A percentile compares a stretch with the other conserved stretches of the same genome.
phyloP scores from a whole-genome alignment of 2,329 filamentous ascomycete genomes.

The Knufia fluminis region DNA sequence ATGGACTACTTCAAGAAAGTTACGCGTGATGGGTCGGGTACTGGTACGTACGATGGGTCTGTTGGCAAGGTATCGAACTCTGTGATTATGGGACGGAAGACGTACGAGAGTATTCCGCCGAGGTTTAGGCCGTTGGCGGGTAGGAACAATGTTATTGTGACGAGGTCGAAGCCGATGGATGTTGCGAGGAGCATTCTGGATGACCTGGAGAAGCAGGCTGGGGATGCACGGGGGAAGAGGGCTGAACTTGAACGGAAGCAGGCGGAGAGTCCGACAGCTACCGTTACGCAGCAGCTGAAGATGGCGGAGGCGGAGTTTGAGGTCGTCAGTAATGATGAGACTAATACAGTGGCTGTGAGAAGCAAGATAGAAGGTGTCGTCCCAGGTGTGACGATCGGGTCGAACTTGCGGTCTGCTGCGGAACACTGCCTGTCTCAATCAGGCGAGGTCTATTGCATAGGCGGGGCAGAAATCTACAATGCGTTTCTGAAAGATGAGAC shows the following conservation, averaged over 20 bases:
- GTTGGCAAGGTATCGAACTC: conserved; percentile 42
- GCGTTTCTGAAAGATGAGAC: conserved; percentile 47
- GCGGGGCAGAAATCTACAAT: conserved; percentile 76
- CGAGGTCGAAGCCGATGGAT: conserved; percentile 31
- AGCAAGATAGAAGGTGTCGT: not conserved
- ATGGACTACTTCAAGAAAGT: conserved; percentile 93
- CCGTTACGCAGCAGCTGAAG: not conserved
- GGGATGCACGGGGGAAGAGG: conserved; percentile 18
- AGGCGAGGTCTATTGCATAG: conserved; percentile 67
- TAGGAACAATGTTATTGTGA: conserved; percentile 74
- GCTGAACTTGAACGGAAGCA: conserved; percentile 9
- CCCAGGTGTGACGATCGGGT: not conserved
- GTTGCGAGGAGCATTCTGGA: conserved; percentile 27
- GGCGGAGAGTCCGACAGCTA: not conserved
- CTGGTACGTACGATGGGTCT: conserved; percentile 15
- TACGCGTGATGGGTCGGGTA: conserved; percentile 47
- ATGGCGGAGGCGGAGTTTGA: not conserved
- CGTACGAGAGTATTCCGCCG: conserved; percentile 80
- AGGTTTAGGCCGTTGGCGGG: conserved; percentile 70
- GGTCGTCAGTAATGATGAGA: not conserved
- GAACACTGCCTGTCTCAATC: not conserved
- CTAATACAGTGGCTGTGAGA: not conserved
- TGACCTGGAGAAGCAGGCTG: conserved; percentile 28
- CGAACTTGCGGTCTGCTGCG: not conserved
- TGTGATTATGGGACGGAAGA: conserved; percentile 96